Evolutionary conservation across 2,329 filamentous ascomycete species (phyloP), one percentile per base, ranked within the genome.

Genomic region (Xylaria hypoxylon): DNA sequence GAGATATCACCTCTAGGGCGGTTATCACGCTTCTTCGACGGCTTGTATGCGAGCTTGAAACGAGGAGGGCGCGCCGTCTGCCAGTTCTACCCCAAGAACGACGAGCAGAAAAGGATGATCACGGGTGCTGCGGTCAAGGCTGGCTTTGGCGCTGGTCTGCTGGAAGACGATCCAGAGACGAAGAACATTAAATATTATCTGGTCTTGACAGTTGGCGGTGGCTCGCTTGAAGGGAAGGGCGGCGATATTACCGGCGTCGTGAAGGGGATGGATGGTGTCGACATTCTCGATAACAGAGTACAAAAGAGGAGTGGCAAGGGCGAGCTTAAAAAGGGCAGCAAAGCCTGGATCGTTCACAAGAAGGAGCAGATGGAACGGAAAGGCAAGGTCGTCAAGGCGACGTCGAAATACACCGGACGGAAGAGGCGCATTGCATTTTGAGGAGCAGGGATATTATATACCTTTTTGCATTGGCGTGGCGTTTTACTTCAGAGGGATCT

Each of bases 81-180:
- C 77, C 96, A 99, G 76, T 99, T 99, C 79, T 99, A 99, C 78
- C 96, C 96, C 2, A 97, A 97, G 82, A 98, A 99, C 78, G 92
- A 96, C 72, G 85, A 88, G 69, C 96, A 99, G 82, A 88, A 94
- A 76, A 89, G 87, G 75, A 97, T 99, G 94, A 97, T 99, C 72
- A 93, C 90, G 58, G 86, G 88, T 65, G 96, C 96, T 0, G 96
- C 96, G 0, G 91, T 98, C 68, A 94, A 92, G 76, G 96, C 96
- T 1, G 96, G 96, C 0, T 99, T 99, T 75, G 95, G 96, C 53
- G 96, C 96, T 0, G 96, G 96, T 81, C 86, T 99, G 38, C 83
- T 99, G 53, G 95, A 98, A 79, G 96, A 99, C 79, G 95, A 98
- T 78, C 92, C 92, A 0, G 95, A 94, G 48, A 99, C 96, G 42